phyloP scores from a whole-genome alignment of 805 yeast species.

The Jamesozyma rosinii region DNA sequence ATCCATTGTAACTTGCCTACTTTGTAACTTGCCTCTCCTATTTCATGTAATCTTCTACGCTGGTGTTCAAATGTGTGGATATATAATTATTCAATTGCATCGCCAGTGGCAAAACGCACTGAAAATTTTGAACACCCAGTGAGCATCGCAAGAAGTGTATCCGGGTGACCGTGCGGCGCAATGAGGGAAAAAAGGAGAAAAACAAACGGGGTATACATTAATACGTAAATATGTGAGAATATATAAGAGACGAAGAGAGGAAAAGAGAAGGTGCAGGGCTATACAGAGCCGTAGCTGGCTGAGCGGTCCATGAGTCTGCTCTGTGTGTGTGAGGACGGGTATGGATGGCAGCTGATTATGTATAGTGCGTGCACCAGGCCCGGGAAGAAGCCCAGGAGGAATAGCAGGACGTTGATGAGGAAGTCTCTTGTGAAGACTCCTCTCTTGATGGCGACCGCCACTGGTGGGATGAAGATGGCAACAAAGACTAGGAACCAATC shows the following conservation, averaged over 20 bases:
- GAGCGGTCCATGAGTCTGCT: neutral
- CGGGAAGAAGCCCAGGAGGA: conserved; percentile 57
- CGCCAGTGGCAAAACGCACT: no score
- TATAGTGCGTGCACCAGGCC: conserved; percentile 63
- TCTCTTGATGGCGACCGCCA: conserved; percentile 60
- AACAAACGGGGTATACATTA: neutral
- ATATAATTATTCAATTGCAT: no score
- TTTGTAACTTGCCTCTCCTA: no score
- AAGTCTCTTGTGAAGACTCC: conserved; percentile 37
- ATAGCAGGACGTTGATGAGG: conserved; percentile 51
- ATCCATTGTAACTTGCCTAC: no score
- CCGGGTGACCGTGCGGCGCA: no score
- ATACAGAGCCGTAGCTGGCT: neutral
- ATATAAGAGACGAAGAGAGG: neutral
- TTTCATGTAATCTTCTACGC: no score
- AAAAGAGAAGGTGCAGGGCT: no score
- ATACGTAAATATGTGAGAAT: neutral
- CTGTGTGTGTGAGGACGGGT: conserved; percentile 10
- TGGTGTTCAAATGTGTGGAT: no score
- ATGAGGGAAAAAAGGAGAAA: no score
- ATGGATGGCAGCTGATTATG: conserved; percentile 46
- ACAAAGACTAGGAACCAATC: conserved; percentile 62
- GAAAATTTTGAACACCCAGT: no score
- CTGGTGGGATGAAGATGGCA: conserved; percentile 62
- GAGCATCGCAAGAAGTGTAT: no score